phyloP scores from a whole-genome alignment of 169 alveolate genomes.

The Theileria luwenshuni region DNA sequence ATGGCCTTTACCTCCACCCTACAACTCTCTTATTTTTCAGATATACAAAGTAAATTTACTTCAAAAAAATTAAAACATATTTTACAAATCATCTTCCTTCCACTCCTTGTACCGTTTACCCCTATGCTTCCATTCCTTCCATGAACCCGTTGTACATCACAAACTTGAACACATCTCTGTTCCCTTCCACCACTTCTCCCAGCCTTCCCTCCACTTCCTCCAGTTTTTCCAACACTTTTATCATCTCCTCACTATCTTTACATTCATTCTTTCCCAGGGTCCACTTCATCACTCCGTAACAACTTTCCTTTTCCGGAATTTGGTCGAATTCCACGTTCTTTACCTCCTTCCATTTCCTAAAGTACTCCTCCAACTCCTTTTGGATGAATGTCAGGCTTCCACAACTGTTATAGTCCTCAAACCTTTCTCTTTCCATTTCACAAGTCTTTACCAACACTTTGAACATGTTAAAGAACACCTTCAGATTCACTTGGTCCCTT shows the following conservation, averaged over 20 bases:
- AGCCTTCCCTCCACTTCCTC: not conserved
- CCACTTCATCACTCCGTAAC: not conserved
- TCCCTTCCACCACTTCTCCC: slow-evolving; percentile 7
- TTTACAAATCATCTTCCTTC: too few relatives aligned
- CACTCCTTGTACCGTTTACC: not conserved
- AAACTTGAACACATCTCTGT: slow-evolving; percentile 19
- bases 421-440: not conserved
- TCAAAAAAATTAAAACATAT: not conserved
- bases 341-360: not conserved
- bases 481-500: slow-evolving; percentile 30
- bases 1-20: slow-evolving; percentile 8
- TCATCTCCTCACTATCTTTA: slow-evolving; percentile 2
- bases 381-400: not conserved
- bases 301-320: not conserved
- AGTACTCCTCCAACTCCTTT: not conserved
- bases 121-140: slow-evolving; percentile 1
- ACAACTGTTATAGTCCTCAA: slow-evolving; percentile 1
- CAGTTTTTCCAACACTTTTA: not conserved
- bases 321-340: not conserved
- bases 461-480: slow-evolving; percentile 26
- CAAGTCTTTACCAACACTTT: slow-evolving; percentile 5
- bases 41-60: not conserved
- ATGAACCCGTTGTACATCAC: slow-evolving; percentile 12
- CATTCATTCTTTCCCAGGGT: not conserved
- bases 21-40: not conserved